Percentiles rank a stretch among this genome's conserved stretches.
Conservation (phyloP, 1,139 yeast species). For the Magnusiomyces tetraspermus region DNA sequence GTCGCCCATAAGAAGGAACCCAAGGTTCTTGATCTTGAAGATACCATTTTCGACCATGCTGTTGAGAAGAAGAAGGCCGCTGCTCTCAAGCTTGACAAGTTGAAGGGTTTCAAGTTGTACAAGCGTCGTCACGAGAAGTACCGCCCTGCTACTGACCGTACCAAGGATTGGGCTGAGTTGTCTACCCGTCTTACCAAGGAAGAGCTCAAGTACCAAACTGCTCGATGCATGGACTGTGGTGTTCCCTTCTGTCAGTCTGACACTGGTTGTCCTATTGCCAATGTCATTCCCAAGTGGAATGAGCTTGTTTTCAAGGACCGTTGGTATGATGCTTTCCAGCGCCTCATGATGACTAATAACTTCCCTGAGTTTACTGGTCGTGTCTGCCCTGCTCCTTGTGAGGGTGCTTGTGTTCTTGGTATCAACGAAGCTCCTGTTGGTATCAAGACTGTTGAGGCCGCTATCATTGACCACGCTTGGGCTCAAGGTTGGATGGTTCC, state of each 20-base stretch:
- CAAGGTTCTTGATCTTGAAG: slow-evolving; percentile 80
- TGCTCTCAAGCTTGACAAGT: slow-evolving; percentile 60
- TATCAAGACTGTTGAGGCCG: slow-evolving; percentile 90
- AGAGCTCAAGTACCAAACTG: slow-evolving; percentile 84
- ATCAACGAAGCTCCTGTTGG: slow-evolving; percentile 94
- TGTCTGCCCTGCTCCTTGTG: slow-evolving; percentile 99
- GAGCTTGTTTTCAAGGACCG: slow-evolving; percentile 91
- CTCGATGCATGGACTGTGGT: slow-evolving; percentile 99
- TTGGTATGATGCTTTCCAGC: slow-evolving; percentile 90
- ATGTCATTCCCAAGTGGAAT: slow-evolving; percentile 96
- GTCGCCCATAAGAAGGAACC: slow-evolving; percentile 54
- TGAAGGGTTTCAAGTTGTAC: slow-evolving; percentile 89
- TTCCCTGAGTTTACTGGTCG: slow-evolving; percentile 98
- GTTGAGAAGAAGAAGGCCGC: slow-evolving; percentile 54
- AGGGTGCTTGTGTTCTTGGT: slow-evolving; percentile 95
- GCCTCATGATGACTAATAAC: slow-evolving; percentile 90
- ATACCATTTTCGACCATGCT: slow-evolving; percentile 62
- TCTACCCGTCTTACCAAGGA: slow-evolving; percentile 72
- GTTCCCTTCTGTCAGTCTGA: slow-evolving; percentile 98
- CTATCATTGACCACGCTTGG: slow-evolving; percentile 92
- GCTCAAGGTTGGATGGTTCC: slow-evolving; percentile 96
- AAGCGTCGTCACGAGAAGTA: slow-evolving; percentile 81
- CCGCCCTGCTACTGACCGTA: slow-evolving; percentile 55
- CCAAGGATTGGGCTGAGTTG: slow-evolving; percentile 89
- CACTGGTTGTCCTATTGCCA: slow-evolving; percentile 96